These are phyloP conservation scores for Trypanosoma platydactyli DNA, from an alignment of 208 protist species.

Conservation along the genomic window DNA sequence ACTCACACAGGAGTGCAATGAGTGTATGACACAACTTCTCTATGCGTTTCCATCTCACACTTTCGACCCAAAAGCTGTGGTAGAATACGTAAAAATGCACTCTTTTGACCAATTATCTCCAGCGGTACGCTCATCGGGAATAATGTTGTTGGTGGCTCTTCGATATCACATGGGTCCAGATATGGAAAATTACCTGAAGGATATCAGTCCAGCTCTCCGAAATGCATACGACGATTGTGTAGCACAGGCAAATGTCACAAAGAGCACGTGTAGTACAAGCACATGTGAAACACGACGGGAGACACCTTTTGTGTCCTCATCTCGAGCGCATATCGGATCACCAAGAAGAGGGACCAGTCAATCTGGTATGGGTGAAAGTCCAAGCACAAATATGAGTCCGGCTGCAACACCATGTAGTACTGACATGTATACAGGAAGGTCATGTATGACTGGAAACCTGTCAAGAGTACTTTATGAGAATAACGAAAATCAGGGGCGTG, in stretches of 20 bases:
- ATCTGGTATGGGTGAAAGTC: not conserved
- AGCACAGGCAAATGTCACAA: slow-evolving; percentile 9
- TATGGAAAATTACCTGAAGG: slow-evolving; percentile 22
- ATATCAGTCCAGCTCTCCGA: slow-evolving; percentile 13
- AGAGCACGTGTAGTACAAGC: slow-evolving; percentile 31
- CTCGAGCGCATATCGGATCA: not conserved
- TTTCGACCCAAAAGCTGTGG: slow-evolving; percentile 45
- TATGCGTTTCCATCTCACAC: slow-evolving; percentile 16
- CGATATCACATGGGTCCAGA: slow-evolving; percentile 4
- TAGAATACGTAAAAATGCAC: slow-evolving; percentile 67
- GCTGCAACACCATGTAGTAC: not conserved
- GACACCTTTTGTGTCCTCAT: slow-evolving; percentile 4
- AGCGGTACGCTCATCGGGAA: slow-evolving; percentile 40
- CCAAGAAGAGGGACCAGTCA: not conserved
- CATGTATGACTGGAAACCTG: not conserved
- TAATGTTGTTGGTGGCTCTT: slow-evolving; percentile 52
- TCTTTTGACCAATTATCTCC: slow-evolving; percentile 55
- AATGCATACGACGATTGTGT: slow-evolving; percentile 28
- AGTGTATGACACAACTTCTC: slow-evolving; percentile 54
- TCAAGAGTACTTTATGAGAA: slow-evolving; percentile 4
- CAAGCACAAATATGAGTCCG: not conserved
- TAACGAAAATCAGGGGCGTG: slow-evolving; percentile 16
- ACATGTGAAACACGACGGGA: slow-evolving; percentile 3
- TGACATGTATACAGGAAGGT: not conserved
- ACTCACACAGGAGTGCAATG: slow-evolving; percentile 75